Conservation (phyloP, 106 monocot genomes). For the Apostasia shenzhenica region DNA sequence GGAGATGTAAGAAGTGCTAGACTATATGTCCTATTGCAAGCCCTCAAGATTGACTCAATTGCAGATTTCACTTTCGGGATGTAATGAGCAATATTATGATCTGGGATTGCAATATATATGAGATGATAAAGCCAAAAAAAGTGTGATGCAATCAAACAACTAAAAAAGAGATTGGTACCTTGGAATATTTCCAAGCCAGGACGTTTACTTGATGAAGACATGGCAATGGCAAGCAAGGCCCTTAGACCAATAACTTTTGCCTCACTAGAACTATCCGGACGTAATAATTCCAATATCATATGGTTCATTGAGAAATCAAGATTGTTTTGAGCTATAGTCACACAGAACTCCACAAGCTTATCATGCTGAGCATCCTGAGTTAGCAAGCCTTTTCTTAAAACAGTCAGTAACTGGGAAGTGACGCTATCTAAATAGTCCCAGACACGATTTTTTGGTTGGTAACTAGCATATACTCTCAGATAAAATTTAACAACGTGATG, state of each 20-base stretch:
- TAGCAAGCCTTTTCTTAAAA: constrained; percentile 82
- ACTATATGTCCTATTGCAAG: constrained; percentile 80
- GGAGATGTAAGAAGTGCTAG: constrained; percentile 90
- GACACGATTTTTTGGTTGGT: constrained; percentile 69
- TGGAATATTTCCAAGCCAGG: constrained; percentile 64
- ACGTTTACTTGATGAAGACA: constrained; percentile 70
- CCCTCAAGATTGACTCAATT: constrained; percentile 85
- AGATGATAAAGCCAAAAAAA: constrained; percentile 1
- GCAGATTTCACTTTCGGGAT: constrained; percentile 90
- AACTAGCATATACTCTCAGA: constrained; percentile 74
- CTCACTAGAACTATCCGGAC: constrained; percentile 79
- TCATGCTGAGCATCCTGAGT: constrained; percentile 96
- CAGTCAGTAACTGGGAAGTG: constrained; percentile 78
- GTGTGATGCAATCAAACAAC: not conserved
- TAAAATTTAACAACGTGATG: constrained; percentile 95
- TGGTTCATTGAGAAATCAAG: constrained; percentile 96
- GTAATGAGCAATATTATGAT: constrained; percentile 61
- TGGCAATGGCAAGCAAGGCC: constrained; percentile 86
- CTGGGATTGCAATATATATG: constrained; percentile 28
- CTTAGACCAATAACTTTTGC: constrained; percentile 96
- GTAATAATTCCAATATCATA: constrained; percentile 86
- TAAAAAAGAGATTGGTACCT: constrained; percentile 23
- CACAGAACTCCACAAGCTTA: constrained; percentile 99
- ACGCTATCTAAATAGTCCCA: constrained; percentile 99
- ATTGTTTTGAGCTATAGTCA: constrained; percentile 86